These are phyloP conservation scores for Pezicula rhizophila DNA, from an alignment of 2,329 filamentous ascomycete genomes.

Conservation along the genomic window DNA sequence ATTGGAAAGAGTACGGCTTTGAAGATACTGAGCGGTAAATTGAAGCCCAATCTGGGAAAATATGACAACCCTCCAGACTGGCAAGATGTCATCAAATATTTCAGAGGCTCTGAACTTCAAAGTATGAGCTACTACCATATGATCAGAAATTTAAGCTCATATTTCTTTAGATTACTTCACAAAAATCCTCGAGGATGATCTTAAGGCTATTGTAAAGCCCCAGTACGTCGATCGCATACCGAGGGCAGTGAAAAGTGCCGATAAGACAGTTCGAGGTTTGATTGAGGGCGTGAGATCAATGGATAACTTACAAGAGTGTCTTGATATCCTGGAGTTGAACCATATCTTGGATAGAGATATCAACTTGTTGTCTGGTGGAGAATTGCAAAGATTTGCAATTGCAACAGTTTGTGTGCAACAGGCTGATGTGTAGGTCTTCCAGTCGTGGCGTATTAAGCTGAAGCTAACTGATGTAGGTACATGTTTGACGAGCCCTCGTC, in stretches of 20 bases:
- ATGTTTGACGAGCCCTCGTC: slow-evolving; percentile 99
- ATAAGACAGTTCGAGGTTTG: slow-evolving; percentile 73
- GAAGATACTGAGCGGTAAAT: slow-evolving; percentile 96
- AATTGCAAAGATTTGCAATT: slow-evolving; percentile 96
- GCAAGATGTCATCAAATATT: slow-evolving; percentile 98
- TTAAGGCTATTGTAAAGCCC: slow-evolving; percentile 97
- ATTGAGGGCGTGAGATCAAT: slow-evolving; percentile 72
- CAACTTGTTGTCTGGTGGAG: slow-evolving; percentile 85
- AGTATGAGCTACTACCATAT: slow-evolving; percentile 50
- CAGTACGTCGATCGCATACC: slow-evolving; percentile 98
- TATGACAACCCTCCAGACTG: slow-evolving; percentile 97
- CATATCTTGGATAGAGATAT: slow-evolving; percentile 93
- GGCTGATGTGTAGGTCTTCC: slow-evolving; percentile 66
- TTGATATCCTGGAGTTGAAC: slow-evolving; percentile 75
- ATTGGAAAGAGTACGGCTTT: slow-evolving; percentile 99
- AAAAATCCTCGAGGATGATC: slow-evolving; percentile 91
- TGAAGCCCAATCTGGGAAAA: slow-evolving; percentile 94
- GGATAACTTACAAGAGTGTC: slow-evolving; percentile 74
- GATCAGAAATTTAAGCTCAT: slow-evolving; percentile 3
- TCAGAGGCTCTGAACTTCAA: slow-evolving; percentile 94
- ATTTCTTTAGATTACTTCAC: slow-evolving; percentile 81
- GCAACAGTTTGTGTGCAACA: slow-evolving; percentile 92
- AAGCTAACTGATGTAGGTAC: slow-evolving; percentile 48
- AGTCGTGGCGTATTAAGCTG: background rate
- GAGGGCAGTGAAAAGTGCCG: slow-evolving; percentile 75